Evolutionary conservation across 768 basidiomycete species (phyloP), one percentile per base, ranked within the genome.

Genomic region (Hygrophoropsis aurantiaca): DNA sequence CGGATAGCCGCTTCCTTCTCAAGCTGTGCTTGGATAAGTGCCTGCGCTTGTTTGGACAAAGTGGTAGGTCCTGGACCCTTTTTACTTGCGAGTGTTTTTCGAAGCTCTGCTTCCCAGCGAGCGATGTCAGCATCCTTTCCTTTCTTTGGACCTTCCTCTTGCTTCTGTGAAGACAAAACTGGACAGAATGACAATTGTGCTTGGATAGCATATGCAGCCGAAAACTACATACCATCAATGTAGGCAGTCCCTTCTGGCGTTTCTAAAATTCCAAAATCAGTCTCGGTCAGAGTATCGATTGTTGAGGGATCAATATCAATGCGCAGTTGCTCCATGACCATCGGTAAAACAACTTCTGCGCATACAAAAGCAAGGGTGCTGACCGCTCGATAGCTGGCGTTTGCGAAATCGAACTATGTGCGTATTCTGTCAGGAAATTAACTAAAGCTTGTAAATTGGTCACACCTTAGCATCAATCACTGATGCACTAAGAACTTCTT

Each of bases 101-200:
- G 81, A n/a, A 95, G 72, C 50, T 99, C 94, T 21, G 85, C 87
- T 51, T 99, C 97, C 95, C 95, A 99, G 58, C 90, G 86, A 15
- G 90, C 87, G 11, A 95, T 87, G 27, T 90, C 91, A 5, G 87
- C 82, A 48, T 85, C 87, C 56, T 97, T 97, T 11, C 91, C 89
- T 61, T 94, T 95, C 53, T 68, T 76, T 3, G 67, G 67, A 39
- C 58, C 71, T 4, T 77, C 73, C 1, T 72, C 74, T 10, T 64
- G 62, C 57, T 86, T 87, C 46, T 78, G 79, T 2, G 74, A 68
- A 9, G 82, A 72, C 11, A 94, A 69, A 2, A 90, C 90, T 90
- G 55, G 10, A 46, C 23, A 25, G 18, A n/a, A 4, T 42, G 10
- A 52, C 21, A 19, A 20, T 36, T 38, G 18, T 37, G 23, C 8